These are phyloP conservation scores for Ogataea parapolymorpha DNA, from an alignment of 805 yeast genomes.

Conservation along the genomic window DNA sequence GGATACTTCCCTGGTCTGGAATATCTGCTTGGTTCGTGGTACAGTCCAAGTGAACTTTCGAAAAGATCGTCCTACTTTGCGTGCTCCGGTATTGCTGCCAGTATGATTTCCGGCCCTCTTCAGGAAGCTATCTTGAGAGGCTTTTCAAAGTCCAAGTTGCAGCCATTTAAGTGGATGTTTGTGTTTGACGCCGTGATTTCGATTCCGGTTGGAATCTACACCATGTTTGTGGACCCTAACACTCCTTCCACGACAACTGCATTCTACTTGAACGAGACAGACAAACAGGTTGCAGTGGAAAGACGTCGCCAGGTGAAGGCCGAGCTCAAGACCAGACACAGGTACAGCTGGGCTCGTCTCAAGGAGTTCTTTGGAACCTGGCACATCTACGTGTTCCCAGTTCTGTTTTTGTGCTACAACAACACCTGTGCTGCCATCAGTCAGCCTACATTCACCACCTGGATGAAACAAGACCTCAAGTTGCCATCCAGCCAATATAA, in stretches of 20 bases:
- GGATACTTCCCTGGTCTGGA: conserved; percentile 51
- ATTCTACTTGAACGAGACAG: conserved; percentile 37
- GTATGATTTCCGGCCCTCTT: conserved; percentile 36
- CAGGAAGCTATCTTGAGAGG: conserved; percentile 32
- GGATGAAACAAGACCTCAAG: conserved; percentile 39
- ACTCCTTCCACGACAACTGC: conserved; percentile 43
- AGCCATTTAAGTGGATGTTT: conserved; percentile 47
- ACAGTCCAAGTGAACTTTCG: conserved; percentile 32
- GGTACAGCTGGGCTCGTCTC: conserved; percentile 39
- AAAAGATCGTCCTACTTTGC: conserved; percentile 36
- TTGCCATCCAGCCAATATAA: conserved; percentile 37
- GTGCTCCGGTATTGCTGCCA: conserved; percentile 35
- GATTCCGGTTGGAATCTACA: conserved; percentile 38
- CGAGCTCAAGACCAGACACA: conserved; percentile 40
- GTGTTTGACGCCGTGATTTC: conserved; percentile 41
- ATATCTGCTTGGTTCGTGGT: conserved; percentile 38
- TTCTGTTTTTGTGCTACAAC: conserved; percentile 38
- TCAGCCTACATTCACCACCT: conserved; percentile 42
- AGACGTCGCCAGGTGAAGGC: conserved; percentile 42
- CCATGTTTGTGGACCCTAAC: conserved; percentile 42
- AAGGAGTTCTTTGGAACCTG: conserved; percentile 43
- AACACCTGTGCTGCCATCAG: conserved; percentile 32
- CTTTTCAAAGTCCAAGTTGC: conserved; percentile 16
- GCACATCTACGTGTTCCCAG: conserved; percentile 47
- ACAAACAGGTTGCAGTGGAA: conserved; percentile 41